Evolutionary conservation across 345 rosid species (phyloP).

Genomic region (Balakata baccata): DNA sequence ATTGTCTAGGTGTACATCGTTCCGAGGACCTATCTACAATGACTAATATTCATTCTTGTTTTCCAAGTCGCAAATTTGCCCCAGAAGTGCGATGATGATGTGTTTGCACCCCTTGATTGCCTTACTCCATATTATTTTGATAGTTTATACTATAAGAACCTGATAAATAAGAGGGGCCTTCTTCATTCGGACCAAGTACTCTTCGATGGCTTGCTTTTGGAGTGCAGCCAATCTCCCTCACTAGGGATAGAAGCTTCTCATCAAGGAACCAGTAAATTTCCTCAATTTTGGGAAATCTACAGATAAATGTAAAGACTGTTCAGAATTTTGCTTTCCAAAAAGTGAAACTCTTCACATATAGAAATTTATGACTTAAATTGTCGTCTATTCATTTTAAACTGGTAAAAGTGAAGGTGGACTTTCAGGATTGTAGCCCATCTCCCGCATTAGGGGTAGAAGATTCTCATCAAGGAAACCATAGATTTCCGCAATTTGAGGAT

Average conservation of each 20-base stretch:
- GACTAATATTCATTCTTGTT: conserved; percentile 31
- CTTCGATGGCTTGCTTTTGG: conserved; percentile 17
- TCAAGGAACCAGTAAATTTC: conserved; percentile 27
- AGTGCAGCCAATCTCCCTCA: conserved; percentile 21
- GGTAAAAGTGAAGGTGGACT: background rate
- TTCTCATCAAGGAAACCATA: conserved; percentile 23
- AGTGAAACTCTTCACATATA: background rate
- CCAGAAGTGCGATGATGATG: conserved; percentile 7
- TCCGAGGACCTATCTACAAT: conserved; percentile 33
- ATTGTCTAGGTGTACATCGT: conserved; percentile 35
- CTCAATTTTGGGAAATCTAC: conserved; percentile 26
- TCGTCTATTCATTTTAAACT: background rate
- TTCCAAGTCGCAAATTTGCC: conserved; percentile 29
- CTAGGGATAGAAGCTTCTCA: conserved; percentile 22
- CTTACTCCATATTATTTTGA: conserved; percentile 24
- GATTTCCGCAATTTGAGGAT: conserved; percentile 34
- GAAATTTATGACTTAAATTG: background rate
- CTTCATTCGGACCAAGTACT: conserved; percentile 39
- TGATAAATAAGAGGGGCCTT: conserved; percentile 24
- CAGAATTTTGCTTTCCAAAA: background rate
- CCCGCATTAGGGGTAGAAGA: conserved; percentile 26
- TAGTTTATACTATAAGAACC: conserved; percentile 11
- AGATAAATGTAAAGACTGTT: background rate
- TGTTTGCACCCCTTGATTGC: conserved; percentile 20
- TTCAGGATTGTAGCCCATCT: conserved; percentile 17